Evolutionary conservation across 2,329 filamentous ascomycete species (phyloP), one percentile per base, ranked within the genome.

Genomic region (Beauveria sp.): DNA sequence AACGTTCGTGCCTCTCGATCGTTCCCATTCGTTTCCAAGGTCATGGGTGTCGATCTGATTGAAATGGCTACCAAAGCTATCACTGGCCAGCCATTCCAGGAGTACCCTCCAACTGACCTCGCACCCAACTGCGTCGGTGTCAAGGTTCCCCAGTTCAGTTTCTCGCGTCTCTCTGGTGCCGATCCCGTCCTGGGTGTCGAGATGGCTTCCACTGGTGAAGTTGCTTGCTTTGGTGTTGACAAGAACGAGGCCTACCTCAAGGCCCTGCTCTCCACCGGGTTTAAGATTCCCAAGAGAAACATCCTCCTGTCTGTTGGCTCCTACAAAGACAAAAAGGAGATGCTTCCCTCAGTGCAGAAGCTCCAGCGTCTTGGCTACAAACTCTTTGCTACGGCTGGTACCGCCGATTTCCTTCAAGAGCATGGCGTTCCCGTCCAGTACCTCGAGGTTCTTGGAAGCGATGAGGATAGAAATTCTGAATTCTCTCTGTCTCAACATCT

Each of bases 11-110:
- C 95, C 18, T 97, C 95, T 51, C 86, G 95, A 66, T 98, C 93
- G 0, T 97, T 97, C 82, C 95, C 95, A 64, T 99, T 99, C 72
- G 93, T 98, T 18, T 97, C 93, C 66, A 99, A 99, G 81, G 91
- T 96, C 67, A 98, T 96, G 91, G 93, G 93, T 57, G 90, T 97
- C 58, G 93, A 99, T 72, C 82, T 99, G 65, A 97, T 99, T 66
- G 93, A 97, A 79, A 92, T 99, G 91, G 95, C 95, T 30, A 98
- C 95, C 67, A 96, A 96, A 80, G 93, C 93, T 18, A 98, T 98
- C 77, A 91, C 95, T 78, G 89, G 88, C 51, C 80, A 91, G 69
- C 90, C 91, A 3, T 87, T 98, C 65, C 78, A 84, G 60, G 89
- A 88, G 68, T 98, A 98, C 70, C 93, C 95, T 52, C 81, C 86